A percentile compares a stretch with the other conserved stretches of the same genome.
These are phyloP conservation scores for Suhomyces kilbournensis DNA, from an alignment of 805 yeast species.

Conservation along the genomic window DNA sequence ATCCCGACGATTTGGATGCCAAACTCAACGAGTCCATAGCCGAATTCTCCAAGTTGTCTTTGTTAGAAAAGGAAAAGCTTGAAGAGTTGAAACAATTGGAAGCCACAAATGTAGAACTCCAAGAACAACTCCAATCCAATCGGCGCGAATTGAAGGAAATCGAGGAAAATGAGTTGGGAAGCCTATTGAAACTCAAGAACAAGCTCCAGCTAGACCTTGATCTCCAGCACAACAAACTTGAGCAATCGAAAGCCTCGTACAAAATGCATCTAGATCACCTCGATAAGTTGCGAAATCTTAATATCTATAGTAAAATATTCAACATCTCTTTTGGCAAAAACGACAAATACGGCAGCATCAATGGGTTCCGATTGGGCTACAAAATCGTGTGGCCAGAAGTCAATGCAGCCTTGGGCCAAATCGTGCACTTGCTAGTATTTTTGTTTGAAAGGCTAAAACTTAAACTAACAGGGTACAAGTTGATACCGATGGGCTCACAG, in stretches of 20 bases:
- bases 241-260: slow-evolving; percentile 60
- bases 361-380: slow-evolving; percentile 77
- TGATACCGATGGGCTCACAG: slow-evolving; percentile 81
- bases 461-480: slow-evolving; percentile 54
- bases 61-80: slow-evolving; percentile 32
- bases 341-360: slow-evolving; percentile 83
- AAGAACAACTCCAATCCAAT: slow-evolving; percentile 45
- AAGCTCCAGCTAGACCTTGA: slow-evolving; percentile 50
- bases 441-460: slow-evolving; percentile 56
- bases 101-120: slow-evolving; percentile 41
- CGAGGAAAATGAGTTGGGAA: slow-evolving; percentile 44
- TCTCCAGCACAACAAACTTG: slow-evolving; percentile 52
- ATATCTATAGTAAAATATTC: slow-evolving; percentile 81
- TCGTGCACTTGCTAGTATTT: slow-evolving; percentile 66
- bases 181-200: slow-evolving; percentile 52
- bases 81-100: slow-evolving; percentile 39
- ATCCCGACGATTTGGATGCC: slow-evolving; percentile 32
- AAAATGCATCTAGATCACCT: slow-evolving; percentile 61
- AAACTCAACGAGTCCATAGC: slow-evolving; percentile 46
- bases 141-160: slow-evolving; percentile 34
- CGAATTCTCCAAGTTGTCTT: slow-evolving; percentile 43
- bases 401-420: slow-evolving; percentile 87
- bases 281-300: slow-evolving; percentile 68
- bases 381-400: slow-evolving; percentile 87
- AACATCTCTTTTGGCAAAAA: slow-evolving; percentile 66